Percentiles rank a stretch among this genome's conserved stretches.
These are phyloP conservation scores for Plasmopara viticola DNA, from an alignment of 352 stramenopile species.

Conservation along the genomic window DNA sequence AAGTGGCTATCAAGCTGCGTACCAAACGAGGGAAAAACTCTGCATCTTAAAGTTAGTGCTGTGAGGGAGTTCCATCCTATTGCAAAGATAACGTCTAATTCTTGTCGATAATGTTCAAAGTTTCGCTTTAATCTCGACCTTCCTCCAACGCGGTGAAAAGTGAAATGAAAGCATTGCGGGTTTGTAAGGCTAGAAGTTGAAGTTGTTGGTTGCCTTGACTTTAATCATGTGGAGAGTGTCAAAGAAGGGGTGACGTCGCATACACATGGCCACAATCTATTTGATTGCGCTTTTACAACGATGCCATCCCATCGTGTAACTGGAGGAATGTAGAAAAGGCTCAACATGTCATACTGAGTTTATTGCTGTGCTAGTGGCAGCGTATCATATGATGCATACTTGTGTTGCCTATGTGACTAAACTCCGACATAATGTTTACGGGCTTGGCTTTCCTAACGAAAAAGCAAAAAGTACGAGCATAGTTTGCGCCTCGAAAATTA, in stretches of 20 bases:
- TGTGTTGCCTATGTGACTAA: too few species aligned
- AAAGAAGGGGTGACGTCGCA: constrained; percentile 1
- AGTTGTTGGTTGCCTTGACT: not conserved
- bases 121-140: not conserved
- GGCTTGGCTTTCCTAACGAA: too few species aligned
- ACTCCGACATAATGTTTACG: too few species aligned
- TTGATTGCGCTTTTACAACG: not conserved
- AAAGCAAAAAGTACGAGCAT: too few species aligned
- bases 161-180: constrained; percentile 1
- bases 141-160: constrained; percentile 1
- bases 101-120: not conserved
- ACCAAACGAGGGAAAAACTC: constrained; percentile 2
- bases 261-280: not conserved
- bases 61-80: constrained; percentile 1
- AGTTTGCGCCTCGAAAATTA: too few species aligned
- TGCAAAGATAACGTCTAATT: too few species aligned
- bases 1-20: not conserved
- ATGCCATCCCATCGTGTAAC: constrained; percentile 1
- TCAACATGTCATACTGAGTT: too few species aligned
- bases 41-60: constrained; percentile 3
- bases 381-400: too few species aligned
- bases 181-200: not conserved
- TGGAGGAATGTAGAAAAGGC: not conserved
- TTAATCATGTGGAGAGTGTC: not conserved
- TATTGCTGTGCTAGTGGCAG: too few species aligned